A percentile compares a stretch with the other conserved stretches of the same genome.
Conservation (phyloP, 371 early-diverging fungal species). For the Sanchytrium tribonematis region DNA sequence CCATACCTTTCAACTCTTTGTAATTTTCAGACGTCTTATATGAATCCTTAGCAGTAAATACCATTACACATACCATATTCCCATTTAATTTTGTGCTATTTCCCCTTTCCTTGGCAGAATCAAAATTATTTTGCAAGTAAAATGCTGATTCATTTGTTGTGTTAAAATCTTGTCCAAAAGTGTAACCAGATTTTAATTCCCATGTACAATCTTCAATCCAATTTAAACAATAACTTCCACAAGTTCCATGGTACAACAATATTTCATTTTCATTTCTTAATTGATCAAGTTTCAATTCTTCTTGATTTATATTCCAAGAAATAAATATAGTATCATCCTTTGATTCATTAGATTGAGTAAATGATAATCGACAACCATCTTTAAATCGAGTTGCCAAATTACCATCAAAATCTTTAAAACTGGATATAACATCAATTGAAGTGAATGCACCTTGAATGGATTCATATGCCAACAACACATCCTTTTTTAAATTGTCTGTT, state of each 20-base stretch:
- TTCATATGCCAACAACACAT: neutral
- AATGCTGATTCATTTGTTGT: neutral
- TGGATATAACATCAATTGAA: conserved; percentile 1
- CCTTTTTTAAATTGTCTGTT: conserved; percentile 1
- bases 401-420: neutral
- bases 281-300: neutral
- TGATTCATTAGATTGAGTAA: neutral
- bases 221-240: neutral
- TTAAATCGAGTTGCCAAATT: neutral
- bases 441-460: neutral
- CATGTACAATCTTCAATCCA: conserved; percentile 1
- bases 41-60: neutral
- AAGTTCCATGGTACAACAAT: neutral
- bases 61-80: neutral
- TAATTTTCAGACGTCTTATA: neutral
- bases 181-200: neutral
- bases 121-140: neutral
- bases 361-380: neutral
- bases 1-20: neutral
- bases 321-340: neutral
- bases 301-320: neutral
- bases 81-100: neutral
- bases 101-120: neutral
- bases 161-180: neutral
- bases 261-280: conserved; percentile 1